phyloP scores from a whole-genome alignment of 129 eudicot species.

The Kitagawia praeruptora region DNA sequence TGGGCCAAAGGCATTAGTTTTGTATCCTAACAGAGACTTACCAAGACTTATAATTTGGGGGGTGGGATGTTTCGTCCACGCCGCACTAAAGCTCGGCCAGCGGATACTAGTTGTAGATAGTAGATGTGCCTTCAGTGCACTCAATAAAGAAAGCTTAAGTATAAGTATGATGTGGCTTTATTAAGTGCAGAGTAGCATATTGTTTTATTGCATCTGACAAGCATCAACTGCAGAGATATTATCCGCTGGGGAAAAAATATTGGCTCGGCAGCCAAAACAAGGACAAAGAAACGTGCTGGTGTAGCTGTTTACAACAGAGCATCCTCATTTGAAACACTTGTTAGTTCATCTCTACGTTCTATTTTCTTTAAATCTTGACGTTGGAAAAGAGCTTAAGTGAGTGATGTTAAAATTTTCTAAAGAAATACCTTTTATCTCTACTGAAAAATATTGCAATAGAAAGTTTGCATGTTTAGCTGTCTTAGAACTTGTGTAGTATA shows the following conservation, averaged over 20 bases:
- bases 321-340: slow-evolving; percentile 89
- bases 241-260: slow-evolving; percentile 89
- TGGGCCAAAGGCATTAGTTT: no score
- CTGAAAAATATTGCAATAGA: background rate
- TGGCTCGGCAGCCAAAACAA: slow-evolving; percentile 57
- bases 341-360: slow-evolving; percentile 29
- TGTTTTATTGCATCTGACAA: slow-evolving; percentile 3
- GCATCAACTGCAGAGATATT: slow-evolving; percentile 45
- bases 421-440: background rate
- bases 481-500: background rate
- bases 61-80: background rate
- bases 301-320: slow-evolving; percentile 96
- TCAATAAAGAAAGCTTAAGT: background rate
- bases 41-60: background rate
- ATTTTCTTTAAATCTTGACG: background rate
- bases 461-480: background rate
- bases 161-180: background rate
- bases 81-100: background rate
- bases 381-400: background rate
- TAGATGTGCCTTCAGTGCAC: background rate
- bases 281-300: slow-evolving; percentile 92
- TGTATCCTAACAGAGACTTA: no score
- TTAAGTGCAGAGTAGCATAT: background rate
- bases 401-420: background rate
- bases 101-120: background rate